Percentiles rank a stretch among this genome's conserved stretches.
These are phyloP conservation scores for Lentithecium fluviatile DNA, from an alignment of 495 filamentous ascomycete genomes.

Conservation along the genomic window DNA sequence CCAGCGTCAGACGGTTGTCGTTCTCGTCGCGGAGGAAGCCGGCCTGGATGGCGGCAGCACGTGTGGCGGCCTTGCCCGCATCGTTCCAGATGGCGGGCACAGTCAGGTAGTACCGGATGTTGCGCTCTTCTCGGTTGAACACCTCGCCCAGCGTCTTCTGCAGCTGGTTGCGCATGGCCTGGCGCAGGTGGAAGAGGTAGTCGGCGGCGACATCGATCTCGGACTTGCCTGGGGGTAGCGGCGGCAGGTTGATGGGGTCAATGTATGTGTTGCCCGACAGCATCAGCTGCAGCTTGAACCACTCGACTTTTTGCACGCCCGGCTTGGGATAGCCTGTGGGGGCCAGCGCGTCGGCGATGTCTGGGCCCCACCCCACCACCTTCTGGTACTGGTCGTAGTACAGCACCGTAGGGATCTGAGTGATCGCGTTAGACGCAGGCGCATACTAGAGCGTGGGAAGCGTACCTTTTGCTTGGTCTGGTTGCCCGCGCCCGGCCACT, in stretches of 20 bases:
- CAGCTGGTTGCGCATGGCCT: constrained; percentile 69
- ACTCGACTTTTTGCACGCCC: constrained; percentile 74
- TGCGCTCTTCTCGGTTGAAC: constrained; percentile 72
- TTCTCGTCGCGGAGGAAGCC: constrained; percentile 74
- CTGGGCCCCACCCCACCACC: constrained; percentile 73
- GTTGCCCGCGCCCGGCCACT: constrained; percentile 73
- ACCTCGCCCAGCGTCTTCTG: constrained; percentile 77
- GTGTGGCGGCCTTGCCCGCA: constrained; percentile 69
- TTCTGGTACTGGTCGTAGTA: constrained; percentile 78
- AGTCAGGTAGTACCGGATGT: constrained; percentile 71
- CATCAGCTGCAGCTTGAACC: constrained; percentile 80
- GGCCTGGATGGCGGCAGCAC: constrained; percentile 71
- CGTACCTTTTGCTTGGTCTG: constrained; percentile 74
- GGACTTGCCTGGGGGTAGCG: constrained; percentile 71
- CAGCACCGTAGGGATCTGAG: constrained; percentile 69
- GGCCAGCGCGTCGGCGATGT: constrained; percentile 71
- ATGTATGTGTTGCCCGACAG: constrained; percentile 76
- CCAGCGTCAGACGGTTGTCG: constrained; percentile 68
- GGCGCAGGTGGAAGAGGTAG: constrained; percentile 73
- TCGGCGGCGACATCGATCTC: constrained; percentile 76
- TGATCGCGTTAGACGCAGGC: neutral
- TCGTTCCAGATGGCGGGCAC: constrained; percentile 78
- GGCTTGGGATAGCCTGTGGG: constrained; percentile 74
- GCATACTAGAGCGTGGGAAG: neutral
- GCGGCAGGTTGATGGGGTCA: constrained; percentile 74